Evolutionary conservation across 1,284 basidiomycete genomes (phyloP), one percentile per base, ranked within the genome.

Genomic region (Apiotrichum porosum): DNA sequence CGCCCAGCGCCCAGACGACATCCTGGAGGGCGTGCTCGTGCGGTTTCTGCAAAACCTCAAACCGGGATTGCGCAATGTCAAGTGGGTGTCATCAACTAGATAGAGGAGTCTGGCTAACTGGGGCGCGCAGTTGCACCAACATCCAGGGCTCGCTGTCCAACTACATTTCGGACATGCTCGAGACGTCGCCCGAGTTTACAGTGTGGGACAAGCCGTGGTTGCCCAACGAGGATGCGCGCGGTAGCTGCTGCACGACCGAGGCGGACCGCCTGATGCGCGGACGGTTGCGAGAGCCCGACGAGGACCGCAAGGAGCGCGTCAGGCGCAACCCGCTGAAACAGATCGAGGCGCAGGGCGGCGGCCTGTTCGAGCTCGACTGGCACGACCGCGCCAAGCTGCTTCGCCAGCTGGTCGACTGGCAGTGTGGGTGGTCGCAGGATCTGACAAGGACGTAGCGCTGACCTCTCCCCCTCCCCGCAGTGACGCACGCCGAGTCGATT

Each of bases 361-460:
- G 68, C 4, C 24, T 71, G 33, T 71, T 69, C 49, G 68, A 70
- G 49, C 42, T 71, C 42, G 61, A 65, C 42, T 70, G 68, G 69
- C 44, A 49, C 21, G 68, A 71, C 43, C 49, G 68, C 17, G 61
- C 56, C 9, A 57, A 56, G 31, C 45, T 73, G 24, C 44, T 73
- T 10, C 60, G 71, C 26, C 71, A 73, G 52, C 36, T 73, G 37
- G 70, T 72, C 17, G 71, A 73, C 55, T 73, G 71, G 71, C 70
- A 72, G 49, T 56, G 70, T 67, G 47, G 44, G 62, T 65, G 23
- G 22, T 9, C 6, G 15, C 3, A 36, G 2, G n/a, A 36, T 21
- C 4, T 5, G 17, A 19, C 31, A n/a, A 33, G 31, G n/a, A 26
- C 12, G 28, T 24, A 26, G 51, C 13, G 9, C 6, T 10, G 31